A percentile compares a stretch with the other conserved stretches of the same genome.
Evolutionary conservation across 1,139 yeast species (phyloP).

Genomic region (Pichia sp.): DNA sequence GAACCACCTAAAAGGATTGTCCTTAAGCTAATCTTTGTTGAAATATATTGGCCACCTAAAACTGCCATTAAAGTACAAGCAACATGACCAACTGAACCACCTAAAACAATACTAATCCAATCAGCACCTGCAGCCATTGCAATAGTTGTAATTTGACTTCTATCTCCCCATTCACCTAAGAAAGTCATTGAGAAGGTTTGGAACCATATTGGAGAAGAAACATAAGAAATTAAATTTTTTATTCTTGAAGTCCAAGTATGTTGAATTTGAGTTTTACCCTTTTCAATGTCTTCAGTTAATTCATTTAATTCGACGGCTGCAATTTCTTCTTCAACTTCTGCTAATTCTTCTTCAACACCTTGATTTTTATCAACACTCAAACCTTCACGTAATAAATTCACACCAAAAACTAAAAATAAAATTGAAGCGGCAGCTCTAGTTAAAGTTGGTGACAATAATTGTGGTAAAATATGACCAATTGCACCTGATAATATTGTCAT

Average conservation of each 20-base stretch:
- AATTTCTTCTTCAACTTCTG: constrained; percentile 94
- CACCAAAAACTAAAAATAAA: constrained; percentile 78
- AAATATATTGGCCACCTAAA: constrained; percentile 83
- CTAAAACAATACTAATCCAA: constrained; percentile 82
- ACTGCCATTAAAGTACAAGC: constrained; percentile 93
- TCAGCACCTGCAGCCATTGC: constrained; percentile 98
- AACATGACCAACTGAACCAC: constrained; percentile 87
- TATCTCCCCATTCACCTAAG: constrained; percentile 98
- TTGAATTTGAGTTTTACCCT: constrained; percentile 34
- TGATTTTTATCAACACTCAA: constrained; percentile 69
- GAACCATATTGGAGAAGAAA: constrained; percentile 86
- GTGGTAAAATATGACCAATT: constrained; percentile 87
- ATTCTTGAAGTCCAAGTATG: constrained; percentile 7
- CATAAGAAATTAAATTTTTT: constrained; percentile 30
- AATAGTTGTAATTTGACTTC: constrained; percentile 95
- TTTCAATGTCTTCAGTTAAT: constrained; percentile 50
- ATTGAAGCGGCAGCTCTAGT: constrained; percentile 80
- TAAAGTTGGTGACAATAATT: constrained; percentile 68
- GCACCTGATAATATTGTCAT: constrained; percentile 91
- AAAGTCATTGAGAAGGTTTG: constrained; percentile 96
- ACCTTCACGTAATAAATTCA: constrained; percentile 73
- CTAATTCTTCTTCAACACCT: constrained; percentile 92
- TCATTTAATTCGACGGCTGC: constrained; percentile 54
- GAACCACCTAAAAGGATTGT: constrained; percentile 92
- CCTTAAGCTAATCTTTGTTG: constrained; percentile 84